Percentiles rank a stretch among this genome's conserved stretches.
Evolutionary conservation across 345 rosid species (phyloP).

Genomic region (Acer saccharum): DNA sequence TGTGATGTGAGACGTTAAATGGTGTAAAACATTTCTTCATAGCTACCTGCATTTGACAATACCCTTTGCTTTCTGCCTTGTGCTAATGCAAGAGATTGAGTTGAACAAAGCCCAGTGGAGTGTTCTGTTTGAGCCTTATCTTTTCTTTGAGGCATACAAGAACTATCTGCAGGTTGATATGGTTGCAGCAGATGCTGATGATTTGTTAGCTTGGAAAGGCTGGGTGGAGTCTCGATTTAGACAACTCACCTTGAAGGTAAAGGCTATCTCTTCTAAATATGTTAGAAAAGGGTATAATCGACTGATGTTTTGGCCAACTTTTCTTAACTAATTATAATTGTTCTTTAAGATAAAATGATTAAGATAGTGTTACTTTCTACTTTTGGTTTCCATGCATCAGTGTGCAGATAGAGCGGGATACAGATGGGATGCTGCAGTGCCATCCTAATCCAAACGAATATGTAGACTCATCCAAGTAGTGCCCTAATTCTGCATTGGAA

Average conservation of each 20-base stretch:
- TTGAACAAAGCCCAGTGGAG: conserved; percentile 64
- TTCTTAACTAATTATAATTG: not conserved
- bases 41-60: conserved; percentile 14
- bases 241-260: conserved; percentile 69
- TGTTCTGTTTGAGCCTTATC: conserved; percentile 62
- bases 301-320: conserved; percentile 12
- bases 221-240: conserved; percentile 86
- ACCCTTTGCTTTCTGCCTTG: conserved; percentile 6
- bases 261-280: conserved; percentile 5
- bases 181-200: conserved; percentile 57
- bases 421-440: conserved; percentile 72
- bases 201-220: conserved; percentile 71
- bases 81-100: conserved; percentile 53
- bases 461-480: conserved; percentile 51
- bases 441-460: conserved; percentile 75
- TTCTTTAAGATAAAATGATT: conserved; percentile 1
- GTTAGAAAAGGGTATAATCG: not conserved
- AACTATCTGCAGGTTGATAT: conserved; percentile 75
- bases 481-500: conserved; percentile 62
- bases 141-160: conserved; percentile 71
- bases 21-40: not conserved
- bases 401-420: conserved; percentile 74
- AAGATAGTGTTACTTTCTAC: conserved; percentile 6
- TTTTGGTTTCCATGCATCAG: conserved; percentile 15
- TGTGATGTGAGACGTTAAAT: conserved; percentile 47